Evolutionary conservation across 371 early-diverging fungal genomes (phyloP), one percentile per base, ranked within the genome.

Genomic region (Parasitella parasitica): DNA sequence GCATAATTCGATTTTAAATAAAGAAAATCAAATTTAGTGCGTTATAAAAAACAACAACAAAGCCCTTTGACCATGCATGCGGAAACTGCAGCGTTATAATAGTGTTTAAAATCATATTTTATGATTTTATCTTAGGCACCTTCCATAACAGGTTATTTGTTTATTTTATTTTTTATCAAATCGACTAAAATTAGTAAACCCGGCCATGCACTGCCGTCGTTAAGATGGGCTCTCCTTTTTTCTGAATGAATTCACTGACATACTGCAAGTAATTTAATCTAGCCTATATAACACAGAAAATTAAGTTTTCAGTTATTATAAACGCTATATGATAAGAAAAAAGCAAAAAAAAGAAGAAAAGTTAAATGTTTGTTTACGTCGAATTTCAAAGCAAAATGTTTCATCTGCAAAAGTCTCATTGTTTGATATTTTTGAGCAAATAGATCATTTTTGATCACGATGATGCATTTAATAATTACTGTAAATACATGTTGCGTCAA

Each of bases 161-260:
- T 41, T 41, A 18, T 39, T 1, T 18, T 18, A 6, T 26, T 54
- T 55, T 36, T 39, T 12, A 55, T 38, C 56, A 38, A 0, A 22
- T 15, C 12, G 7, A 37, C 54, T 26, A 54, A 54, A n/a, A 54
- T n/a, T 54, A 24, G 54, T 36, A 54, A 54, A 37, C 27, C 54
- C 54, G 54, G 38, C 37, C 38, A 7, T 43, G n/a, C 8, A 6
- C 16, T 41, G 20, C 6, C 7, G 7, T 43, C 11, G 11, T 43
- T 43, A 6, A 7, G 43, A 43, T 12, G 22, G 22, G 1, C 43
- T 37, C 37, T 54, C 38, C 4, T 34, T 20, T 12, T 54, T 54
- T 53, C 28, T 36, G 2, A 16, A 37, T 15, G 38, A 12, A 11
- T 37, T 6, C 6, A 36, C n/a, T n/a, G n/a, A n/a, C n/a, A n/a